Base-by-base conservation (phyloP, 352 stramenopile species). In the Globisporangium apiculatum region DNA sequence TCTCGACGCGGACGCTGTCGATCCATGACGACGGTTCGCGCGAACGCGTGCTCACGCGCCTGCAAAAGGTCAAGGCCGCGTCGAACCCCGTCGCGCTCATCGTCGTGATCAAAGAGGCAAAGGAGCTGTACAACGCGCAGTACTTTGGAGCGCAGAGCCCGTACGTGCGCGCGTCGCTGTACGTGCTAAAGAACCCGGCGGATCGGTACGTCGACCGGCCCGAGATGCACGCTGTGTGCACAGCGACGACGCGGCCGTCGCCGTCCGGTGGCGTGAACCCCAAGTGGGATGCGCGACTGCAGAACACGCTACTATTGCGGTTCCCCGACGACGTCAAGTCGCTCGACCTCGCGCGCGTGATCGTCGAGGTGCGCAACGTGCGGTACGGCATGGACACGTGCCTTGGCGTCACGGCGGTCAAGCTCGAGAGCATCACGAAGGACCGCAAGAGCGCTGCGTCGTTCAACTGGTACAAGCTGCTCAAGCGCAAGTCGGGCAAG, bases 401-500 rank as follows among this genome's bases (percentile, higher is more conserved):
- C 55, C 73, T 95, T 1, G 86, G 86, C 50, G 81, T 95, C 15
- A 88, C 79, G 6, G 82, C 86, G 15, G 79, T 94, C 17, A 91
- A 90, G 59, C 61, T 92, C 14, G 79, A 88, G 31, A 94, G 73
- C 14, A 89, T 94, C 58, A 66, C 91, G 43, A 86, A 86, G 55
- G 80, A 89, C 62, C 74, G 71, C 11, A 86, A 85, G 45, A 79
- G 85, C 18, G 79, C 82, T 37, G 83, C 77, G 64, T 76, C 77
- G 9, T 95, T 95, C 61, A 91, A 92, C 60, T 93, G 82, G 82
- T 93, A 95, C 62, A 92, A 91, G 46, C 48, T 95, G 8, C 62
- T 93, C 1, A 95, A 95, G 58, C 64, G 79, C 7, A 91, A 89
- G 41, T 85, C 79, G 7, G 76, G 79, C 14, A 76, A 79, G 37